phyloP scores from a whole-genome alignment of 768 basidiomycete species.

The Sporobolomyces roseus region DNA sequence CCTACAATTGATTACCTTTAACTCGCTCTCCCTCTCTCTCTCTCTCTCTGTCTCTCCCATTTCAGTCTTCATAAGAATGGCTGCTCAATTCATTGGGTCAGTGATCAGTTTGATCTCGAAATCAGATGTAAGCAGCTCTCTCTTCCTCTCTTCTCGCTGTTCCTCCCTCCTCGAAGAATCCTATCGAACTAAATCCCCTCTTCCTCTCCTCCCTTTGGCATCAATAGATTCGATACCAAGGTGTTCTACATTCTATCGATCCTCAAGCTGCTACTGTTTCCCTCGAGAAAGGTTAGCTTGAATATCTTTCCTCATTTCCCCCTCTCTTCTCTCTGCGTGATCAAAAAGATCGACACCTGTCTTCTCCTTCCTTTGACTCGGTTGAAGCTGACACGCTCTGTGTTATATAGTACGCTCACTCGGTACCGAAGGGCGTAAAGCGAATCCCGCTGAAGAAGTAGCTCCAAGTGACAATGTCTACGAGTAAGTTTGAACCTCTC shows the following conservation, averaged over 20 bases:
- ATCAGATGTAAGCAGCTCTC: conserved; percentile 19
- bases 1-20: no score
- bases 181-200: neutral
- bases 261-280: conserved; percentile 43
- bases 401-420: conserved; percentile 41
- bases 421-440: conserved; percentile 44
- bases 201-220: neutral
- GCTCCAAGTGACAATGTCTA: conserved; percentile 42
- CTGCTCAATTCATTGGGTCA: conserved; percentile 33
- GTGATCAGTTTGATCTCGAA: conserved; percentile 35
- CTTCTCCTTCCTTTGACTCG: neutral
- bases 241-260: conserved; percentile 42
- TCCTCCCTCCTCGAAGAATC: neutral
- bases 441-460: conserved; percentile 41
- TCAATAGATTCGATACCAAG: conserved; percentile 40
- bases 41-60: no score
- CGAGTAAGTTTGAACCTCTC: conserved; percentile 32
- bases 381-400: neutral
- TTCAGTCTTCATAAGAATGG: conserved; percentile 3
- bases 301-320: no score
- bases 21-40: neutral
- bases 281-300: conserved; percentile 41
- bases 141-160: neutral
- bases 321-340: neutral
- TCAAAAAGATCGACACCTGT: neutral